A percentile compares a stretch with the other conserved stretches of the same genome.
Evolutionary conservation across 1,139 yeast species (phyloP).

Genomic region (Pichia cactophila): DNA sequence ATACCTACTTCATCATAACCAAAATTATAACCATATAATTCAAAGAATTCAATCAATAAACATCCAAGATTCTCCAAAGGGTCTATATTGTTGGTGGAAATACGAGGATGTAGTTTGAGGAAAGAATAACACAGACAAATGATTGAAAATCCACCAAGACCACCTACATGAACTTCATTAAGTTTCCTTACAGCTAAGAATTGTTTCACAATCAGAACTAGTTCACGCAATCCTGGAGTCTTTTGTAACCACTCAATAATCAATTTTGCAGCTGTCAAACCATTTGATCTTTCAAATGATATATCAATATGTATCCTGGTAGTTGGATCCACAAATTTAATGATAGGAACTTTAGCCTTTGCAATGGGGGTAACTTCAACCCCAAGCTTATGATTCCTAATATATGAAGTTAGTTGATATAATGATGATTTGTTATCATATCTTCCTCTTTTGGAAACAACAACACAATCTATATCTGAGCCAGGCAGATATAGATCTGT

Average conservation of each 20-base stretch:
- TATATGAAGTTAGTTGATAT: slow-evolving; percentile 66
- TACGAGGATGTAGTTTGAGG: slow-evolving; percentile 70
- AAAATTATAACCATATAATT: slow-evolving; percentile 87
- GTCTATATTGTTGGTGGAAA: slow-evolving; percentile 58
- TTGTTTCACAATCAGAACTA: slow-evolving; percentile 80
- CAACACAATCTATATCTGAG: slow-evolving; percentile 93
- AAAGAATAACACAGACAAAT: slow-evolving; percentile 84
- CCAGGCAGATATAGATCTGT: slow-evolving; percentile 93
- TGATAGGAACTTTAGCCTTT: slow-evolving; percentile 90
- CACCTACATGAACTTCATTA: slow-evolving; percentile 93
- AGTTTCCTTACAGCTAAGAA: slow-evolving; percentile 72
- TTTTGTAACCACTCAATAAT: slow-evolving; percentile 68
- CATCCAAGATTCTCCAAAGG: slow-evolving; percentile 79
- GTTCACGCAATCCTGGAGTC: slow-evolving; percentile 77
- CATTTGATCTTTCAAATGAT: slow-evolving; percentile 84
- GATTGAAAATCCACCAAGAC: slow-evolving; percentile 90
- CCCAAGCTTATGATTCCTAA: slow-evolving; percentile 59
- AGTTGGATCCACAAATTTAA: slow-evolving; percentile 75
- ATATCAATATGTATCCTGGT: slow-evolving; percentile 79
- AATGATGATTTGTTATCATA: slow-evolving; percentile 63
- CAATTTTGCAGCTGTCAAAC: slow-evolving; percentile 74
- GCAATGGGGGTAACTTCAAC: slow-evolving; percentile 79
- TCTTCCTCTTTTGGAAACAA: slow-evolving; percentile 56
- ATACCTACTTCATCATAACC: slow-evolving; percentile 76
- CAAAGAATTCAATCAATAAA: slow-evolving; percentile 84